These are phyloP conservation scores for Tulasnella sp. DNA, from an alignment of 768 basidiomycete species.

Conservation along the genomic window DNA sequence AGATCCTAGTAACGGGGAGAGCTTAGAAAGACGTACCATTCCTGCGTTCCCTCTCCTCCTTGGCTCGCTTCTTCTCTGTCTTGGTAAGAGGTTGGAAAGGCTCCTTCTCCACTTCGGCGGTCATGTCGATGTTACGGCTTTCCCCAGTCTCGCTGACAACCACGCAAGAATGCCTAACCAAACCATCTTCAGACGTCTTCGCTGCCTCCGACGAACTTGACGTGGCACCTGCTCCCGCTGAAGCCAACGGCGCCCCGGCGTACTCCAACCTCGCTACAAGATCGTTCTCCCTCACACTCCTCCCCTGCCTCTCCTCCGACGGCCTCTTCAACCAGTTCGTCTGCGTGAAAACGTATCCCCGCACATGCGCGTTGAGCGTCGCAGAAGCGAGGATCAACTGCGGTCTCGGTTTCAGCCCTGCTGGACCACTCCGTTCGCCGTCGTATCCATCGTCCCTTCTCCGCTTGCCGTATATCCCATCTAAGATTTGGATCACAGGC, in stretches of 20 bases:
- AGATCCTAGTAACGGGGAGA: not conserved
- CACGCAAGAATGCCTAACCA: constrained; percentile 27
- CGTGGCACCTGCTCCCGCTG: not conserved
- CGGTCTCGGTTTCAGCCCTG: constrained; percentile 15
- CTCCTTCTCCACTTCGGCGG: constrained; percentile 20
- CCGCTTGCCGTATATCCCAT: constrained; percentile 12
- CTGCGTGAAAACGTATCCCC: constrained; percentile 15
- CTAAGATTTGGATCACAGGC: constrained; percentile 17
- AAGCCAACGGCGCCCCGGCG: not conserved
- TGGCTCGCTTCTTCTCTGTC: constrained; percentile 11
- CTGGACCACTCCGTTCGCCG: not conserved
- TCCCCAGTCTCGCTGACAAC: constrained; percentile 23
- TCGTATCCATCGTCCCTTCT: not conserved
- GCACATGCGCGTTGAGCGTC: constrained; percentile 22
- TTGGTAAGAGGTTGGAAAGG: constrained; percentile 16
- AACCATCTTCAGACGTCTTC: not conserved
- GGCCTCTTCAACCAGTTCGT: constrained; percentile 28
- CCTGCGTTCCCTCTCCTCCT: constrained; percentile 2
- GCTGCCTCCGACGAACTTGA: not conserved
- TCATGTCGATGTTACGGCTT: constrained; percentile 32
- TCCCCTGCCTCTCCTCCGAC: not conserved
- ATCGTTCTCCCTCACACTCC: constrained; percentile 24
- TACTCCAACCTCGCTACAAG: constrained; percentile 15
- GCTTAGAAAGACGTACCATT: not conserved
- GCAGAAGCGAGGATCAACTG: constrained; percentile 27